Evolutionary conservation across 192 early-diverging fungal genomes (phyloP).

Genomic region (Coemansia sp.): DNA sequence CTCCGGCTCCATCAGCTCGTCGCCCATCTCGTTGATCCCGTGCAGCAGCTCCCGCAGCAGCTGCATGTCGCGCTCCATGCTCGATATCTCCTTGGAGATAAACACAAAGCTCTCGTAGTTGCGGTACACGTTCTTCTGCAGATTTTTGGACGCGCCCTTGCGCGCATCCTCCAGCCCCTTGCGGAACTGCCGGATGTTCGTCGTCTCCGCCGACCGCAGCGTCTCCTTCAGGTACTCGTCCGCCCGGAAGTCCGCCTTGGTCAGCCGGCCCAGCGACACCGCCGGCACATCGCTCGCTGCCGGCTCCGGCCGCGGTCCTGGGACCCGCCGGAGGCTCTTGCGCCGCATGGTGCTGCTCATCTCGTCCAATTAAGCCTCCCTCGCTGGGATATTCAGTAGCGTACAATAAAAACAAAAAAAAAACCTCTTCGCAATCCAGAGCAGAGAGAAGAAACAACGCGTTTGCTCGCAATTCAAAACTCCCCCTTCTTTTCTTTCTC

Average conservation of each 20-base stretch:
- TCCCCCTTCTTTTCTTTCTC: too few relatives aligned
- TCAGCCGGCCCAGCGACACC: slow-evolving; percentile 34
- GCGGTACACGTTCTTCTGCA: slow-evolving; percentile 66
- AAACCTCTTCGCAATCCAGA: neutral
- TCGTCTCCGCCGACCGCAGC: slow-evolving; percentile 23
- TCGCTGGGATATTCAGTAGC: too few relatives aligned
- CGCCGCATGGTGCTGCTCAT: slow-evolving; percentile 2
- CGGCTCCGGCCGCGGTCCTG: slow-evolving; percentile 3
- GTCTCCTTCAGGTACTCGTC: slow-evolving; percentile 43
- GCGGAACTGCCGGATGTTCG: slow-evolving; percentile 46
- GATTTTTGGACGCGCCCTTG: slow-evolving; percentile 55
- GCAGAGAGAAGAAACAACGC: neutral
- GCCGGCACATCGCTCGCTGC: slow-evolving; percentile 19
- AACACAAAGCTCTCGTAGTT: slow-evolving; percentile 75
- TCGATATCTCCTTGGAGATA: slow-evolving; percentile 75
- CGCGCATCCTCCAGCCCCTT: slow-evolving; percentile 56
- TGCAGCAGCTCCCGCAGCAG: slow-evolving; percentile 56
- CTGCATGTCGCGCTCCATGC: slow-evolving; percentile 69
- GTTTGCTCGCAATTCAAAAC: too few relatives aligned
- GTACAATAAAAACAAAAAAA: too few relatives aligned
- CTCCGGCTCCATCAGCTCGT: slow-evolving; percentile 51
- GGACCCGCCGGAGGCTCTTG: slow-evolving; percentile 23
- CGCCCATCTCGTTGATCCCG: slow-evolving; percentile 59
- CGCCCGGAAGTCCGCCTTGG: slow-evolving; percentile 32
- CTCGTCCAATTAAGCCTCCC: neutral